Evolutionary conservation across 2,329 filamentous ascomycete species (phyloP).

Genomic region (Diaporthe sp.): DNA sequence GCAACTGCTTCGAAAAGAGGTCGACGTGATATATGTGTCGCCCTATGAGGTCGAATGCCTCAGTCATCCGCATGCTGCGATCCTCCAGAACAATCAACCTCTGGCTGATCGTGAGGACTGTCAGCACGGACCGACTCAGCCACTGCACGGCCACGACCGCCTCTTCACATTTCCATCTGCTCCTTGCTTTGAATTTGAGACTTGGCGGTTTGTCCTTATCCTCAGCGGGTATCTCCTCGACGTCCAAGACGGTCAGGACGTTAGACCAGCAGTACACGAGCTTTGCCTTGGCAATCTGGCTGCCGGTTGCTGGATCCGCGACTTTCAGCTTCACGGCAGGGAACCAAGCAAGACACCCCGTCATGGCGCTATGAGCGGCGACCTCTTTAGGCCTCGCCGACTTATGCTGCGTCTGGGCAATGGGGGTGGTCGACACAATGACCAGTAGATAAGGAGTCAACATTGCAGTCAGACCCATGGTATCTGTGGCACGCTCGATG

Average conservation of each 20-base stretch:
- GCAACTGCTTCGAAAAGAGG: conserved; percentile 89
- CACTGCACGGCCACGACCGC: conserved; percentile 97
- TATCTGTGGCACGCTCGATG: conserved; percentile 88
- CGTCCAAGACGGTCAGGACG: conserved; percentile 91
- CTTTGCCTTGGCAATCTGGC: conserved; percentile 83
- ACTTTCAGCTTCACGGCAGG: conserved; percentile 93
- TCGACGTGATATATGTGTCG: conserved; percentile 95
- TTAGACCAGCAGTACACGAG: conserved; percentile 99
- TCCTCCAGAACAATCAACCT: conserved; percentile 94
- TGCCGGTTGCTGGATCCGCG: conserved; percentile 75
- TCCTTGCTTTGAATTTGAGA: conserved; percentile 85
- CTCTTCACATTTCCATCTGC: conserved; percentile 93
- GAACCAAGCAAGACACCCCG: conserved; percentile 96
- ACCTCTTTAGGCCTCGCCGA: conserved; percentile 92
- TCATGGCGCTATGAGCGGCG: conserved; percentile 89
- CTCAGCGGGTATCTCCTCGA: conserved; percentile 78
- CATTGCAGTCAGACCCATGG: conserved; percentile 92
- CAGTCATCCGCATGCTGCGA: conserved; percentile 88
- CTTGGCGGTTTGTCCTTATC: conserved; percentile 83
- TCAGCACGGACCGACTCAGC: conserved; percentile 93
- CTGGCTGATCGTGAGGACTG: conserved; percentile 94
- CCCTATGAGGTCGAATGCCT: conserved; percentile 91
- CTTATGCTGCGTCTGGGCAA: conserved; percentile 97
- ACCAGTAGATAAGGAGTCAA: conserved; percentile 95
- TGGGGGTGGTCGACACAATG: conserved; percentile 95